A percentile compares a stretch with the other conserved stretches of the same genome.
Conservation (phyloP, 805 yeast genomes). For the Wickerhamomyces canadensis region DNA sequence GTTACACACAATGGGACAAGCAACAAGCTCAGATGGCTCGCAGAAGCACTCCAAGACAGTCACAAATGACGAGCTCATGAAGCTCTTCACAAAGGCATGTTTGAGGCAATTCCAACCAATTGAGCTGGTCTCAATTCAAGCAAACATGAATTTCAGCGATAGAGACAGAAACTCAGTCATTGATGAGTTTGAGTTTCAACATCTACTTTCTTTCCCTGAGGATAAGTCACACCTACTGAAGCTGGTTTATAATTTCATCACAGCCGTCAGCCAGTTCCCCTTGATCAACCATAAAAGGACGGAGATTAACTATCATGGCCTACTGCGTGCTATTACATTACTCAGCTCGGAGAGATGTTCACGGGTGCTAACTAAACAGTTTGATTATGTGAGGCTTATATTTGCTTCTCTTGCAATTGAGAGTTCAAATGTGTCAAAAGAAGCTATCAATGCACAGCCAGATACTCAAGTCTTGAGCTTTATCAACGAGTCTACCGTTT, state of each 20-base stretch:
- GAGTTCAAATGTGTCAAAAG: conserved; percentile 8
- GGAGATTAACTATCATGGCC: conserved; percentile 31
- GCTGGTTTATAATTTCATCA: conserved; percentile 35
- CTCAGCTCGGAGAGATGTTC: conserved; percentile 38
- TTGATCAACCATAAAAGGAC: conserved; percentile 32
- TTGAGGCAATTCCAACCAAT: conserved; percentile 28
- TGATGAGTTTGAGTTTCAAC: conserved; percentile 22
- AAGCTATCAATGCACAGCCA: conserved; percentile 4
- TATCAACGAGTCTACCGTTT: conserved; percentile 8
- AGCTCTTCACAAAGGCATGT: conserved; percentile 27
- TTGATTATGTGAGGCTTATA: conserved; percentile 38
- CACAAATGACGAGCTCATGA: conserved; percentile 18
- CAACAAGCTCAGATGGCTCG: conserved; percentile 10
- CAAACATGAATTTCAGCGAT: conserved; percentile 17
- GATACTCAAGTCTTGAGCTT: conserved; percentile 13
- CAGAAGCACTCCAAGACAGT: conserved; percentile 6
- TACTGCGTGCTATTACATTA: conserved; percentile 39
- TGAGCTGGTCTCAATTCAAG: conserved; percentile 28
- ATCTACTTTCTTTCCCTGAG: conserved; percentile 32
- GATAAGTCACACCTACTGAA: conserved; percentile 26
- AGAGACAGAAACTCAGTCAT: conserved; percentile 22
- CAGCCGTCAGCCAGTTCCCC: conserved; percentile 45
- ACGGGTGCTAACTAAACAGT: conserved; percentile 29
- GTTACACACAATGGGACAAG: conserved; percentile 23
- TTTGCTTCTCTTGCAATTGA: conserved; percentile 39